Evolutionary conservation across 495 filamentous ascomycete genomes (phyloP), one percentile per base, ranked within the genome.

Genomic region (Penicillium macrosclerotiorum): DNA sequence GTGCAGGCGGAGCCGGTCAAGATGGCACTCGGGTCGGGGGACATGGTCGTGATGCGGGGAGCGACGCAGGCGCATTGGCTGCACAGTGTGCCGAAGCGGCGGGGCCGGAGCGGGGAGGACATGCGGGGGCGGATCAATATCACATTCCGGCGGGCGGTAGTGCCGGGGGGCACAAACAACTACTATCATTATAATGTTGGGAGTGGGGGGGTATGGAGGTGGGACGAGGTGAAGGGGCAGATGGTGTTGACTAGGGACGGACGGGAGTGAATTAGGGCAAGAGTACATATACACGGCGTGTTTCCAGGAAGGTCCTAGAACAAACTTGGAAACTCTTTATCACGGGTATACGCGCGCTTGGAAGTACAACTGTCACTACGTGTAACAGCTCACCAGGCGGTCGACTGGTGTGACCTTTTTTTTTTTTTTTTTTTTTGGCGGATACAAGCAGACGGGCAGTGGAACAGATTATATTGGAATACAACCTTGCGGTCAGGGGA

Each of bases 161-260:
- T 81, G 16, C 79, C 72, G 38, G 83, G 66, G 24, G 82, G 83
- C 7, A 90, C 83, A 18, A 78, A 86, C 55, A 89, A 89, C 62
- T 85, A 84, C 57, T 83, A 85, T 60, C 59, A 66, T 45, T 89
- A 90, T 71, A 90, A 90, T 68, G 83, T 90, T 51, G 85, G 87
- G 0, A 67, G 59, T 35, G 84, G 86, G 8, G 67, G 57, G 2
- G 73, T 83, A 5, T 85, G 76, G 63, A 69, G 68, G 54, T 89
- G 86, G 85, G 71, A 82, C 62, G 67, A 71, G 9, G 53, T 12
- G 14, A 57, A 47, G 40, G 52, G 69, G 49, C 72, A 80, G 64
- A 88, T 88, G 83, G 65, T 60, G 17, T 11, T 8, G 17, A 20
- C 13, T 8, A 33, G 8, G 7, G 42, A 39, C 5, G 8, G 14